Evolutionary conservation across 352 stramenopile genomes (phyloP).

Genomic region (Phytopythium delawarense): DNA sequence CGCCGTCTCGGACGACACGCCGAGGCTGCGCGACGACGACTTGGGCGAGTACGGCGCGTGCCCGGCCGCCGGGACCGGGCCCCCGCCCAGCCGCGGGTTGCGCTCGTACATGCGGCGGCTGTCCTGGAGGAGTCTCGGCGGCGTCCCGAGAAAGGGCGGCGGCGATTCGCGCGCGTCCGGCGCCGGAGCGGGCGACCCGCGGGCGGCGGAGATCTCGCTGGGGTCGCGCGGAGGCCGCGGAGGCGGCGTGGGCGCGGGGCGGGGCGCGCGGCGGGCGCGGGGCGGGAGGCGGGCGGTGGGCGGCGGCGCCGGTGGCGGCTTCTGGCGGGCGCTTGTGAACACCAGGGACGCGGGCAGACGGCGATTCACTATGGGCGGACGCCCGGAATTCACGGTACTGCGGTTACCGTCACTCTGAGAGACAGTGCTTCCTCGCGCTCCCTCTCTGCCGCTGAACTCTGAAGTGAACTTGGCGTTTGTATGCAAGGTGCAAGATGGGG

Average conservation of each 20-base stretch:
- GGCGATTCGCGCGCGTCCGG: no score
- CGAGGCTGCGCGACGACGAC: slow-evolving; percentile 30
- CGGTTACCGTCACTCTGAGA: background rate
- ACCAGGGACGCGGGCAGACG: no score
- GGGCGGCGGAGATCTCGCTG: no score
- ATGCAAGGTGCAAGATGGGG: background rate
- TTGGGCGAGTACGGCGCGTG: slow-evolving; percentile 12
- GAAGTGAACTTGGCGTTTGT: background rate
- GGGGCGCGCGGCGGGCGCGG: no score
- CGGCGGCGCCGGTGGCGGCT: no score
- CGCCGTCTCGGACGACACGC: slow-evolving; percentile 29
- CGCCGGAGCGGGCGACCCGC: no score
- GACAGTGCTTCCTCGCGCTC: background rate
- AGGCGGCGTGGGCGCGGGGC: no score
- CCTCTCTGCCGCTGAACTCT: background rate
- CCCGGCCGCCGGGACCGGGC: background rate
- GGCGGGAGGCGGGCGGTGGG: no score
- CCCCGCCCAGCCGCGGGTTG: slow-evolving; percentile 2
- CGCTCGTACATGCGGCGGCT: slow-evolving; percentile 7
- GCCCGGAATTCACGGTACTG: background rate
- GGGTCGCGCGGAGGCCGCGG: no score
- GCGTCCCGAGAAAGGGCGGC: no score
- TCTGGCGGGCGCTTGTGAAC: no score
- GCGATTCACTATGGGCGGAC: no score
- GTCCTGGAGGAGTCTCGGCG: background rate